A percentile compares a stretch with the other conserved stretches of the same genome.
These are phyloP conservation scores for Hyparrhenia diplandra DNA, from an alignment of 176 grass and related monocot genomes.

Conservation along the genomic window DNA sequence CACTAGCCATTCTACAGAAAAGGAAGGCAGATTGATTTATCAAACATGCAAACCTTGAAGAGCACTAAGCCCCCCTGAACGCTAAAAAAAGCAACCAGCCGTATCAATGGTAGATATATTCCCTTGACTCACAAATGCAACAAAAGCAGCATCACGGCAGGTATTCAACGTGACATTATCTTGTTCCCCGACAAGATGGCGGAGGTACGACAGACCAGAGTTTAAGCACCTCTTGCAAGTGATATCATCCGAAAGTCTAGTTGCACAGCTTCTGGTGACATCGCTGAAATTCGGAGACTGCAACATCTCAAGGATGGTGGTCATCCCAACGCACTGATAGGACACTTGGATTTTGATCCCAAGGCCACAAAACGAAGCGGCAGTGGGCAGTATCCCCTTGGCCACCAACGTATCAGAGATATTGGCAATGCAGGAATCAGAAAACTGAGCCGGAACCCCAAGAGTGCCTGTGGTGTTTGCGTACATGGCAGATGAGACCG, in stretches of 20 bases:
- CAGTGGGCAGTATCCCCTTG: conserved; percentile 50
- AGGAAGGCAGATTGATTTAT: conserved; percentile 9
- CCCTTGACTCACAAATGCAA: conserved; percentile 73
- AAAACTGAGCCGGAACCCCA: conserved; percentile 60
- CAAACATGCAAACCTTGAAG: conserved; percentile 67
- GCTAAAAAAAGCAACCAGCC: conserved; percentile 83
- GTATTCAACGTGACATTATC: conserved; percentile 87
- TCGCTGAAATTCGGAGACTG: conserved; percentile 83
- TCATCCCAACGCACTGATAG: conserved; percentile 82
- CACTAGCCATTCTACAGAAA: conserved; percentile 15
- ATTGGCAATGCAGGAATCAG: conserved; percentile 52
- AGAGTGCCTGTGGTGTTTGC: conserved; percentile 64
- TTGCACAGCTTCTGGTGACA: conserved; percentile 60
- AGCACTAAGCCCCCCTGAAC: conserved; percentile 64
- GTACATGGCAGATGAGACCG: conserved; percentile 77
- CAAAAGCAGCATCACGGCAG: conserved; percentile 88
- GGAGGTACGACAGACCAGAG: conserved; percentile 85
- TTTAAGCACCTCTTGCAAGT: conserved; percentile 93
- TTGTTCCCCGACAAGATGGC: conserved; percentile 72
- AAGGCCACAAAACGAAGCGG: conserved; percentile 69
- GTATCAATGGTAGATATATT: conserved; percentile 59
- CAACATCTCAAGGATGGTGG: conserved; percentile 64
- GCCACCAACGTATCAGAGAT: conserved; percentile 65
- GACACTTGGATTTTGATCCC: conserved; percentile 78
- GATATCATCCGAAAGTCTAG: conserved; percentile 38